Evolutionary conservation across 1,284 basidiomycete species (phyloP), one percentile per base, ranked within the genome.

Genomic region (Blastosporella zonata): DNA sequence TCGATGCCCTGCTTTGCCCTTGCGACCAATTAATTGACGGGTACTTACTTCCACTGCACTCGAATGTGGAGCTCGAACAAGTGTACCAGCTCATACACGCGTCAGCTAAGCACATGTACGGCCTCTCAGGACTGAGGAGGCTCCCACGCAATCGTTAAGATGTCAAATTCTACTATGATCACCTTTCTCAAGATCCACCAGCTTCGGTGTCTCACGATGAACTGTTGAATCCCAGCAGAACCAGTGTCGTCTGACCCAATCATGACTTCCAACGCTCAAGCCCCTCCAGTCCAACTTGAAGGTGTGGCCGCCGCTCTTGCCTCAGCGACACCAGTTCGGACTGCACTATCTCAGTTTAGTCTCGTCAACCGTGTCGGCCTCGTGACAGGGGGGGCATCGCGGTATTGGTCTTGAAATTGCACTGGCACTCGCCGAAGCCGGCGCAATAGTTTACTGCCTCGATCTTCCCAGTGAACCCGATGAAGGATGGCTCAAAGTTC

Each of bases 331-430:
- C 53, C 59, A 25, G 41, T 47, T 25, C 60, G 61, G 27, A 61
- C 57, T 2, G 55, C 60, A 6, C 42, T 64, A 20, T 52, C 59
- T 17, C 55, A 62, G 20, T 82, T 81, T 61, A 63, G 67, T n/a
- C 71, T 82, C 41, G 48, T 59, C 20, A 67, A 68, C 36, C 71
- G 73, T 39, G 75, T 77, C 10, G 72, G 74, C 9, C 62, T 81
- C 48, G 70, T 81, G 46, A 78, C 79, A 2, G 77, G 78, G 9
- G n/a, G 80, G 69, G 8, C 75, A 74, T 44, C 73, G 79, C 18
- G 89, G 89, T 6, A 78, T 92, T 10, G 89, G 90, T 7, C 74
- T 91, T 31, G 86, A 89, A 66, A 79, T 87, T 69, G 84, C 86
- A 8, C 74, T 87, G 33, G 79, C 82, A 2, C 71, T 87, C 20